Conservation (phyloP, 306 rosid species). For the Lablab purpureus region DNA sequence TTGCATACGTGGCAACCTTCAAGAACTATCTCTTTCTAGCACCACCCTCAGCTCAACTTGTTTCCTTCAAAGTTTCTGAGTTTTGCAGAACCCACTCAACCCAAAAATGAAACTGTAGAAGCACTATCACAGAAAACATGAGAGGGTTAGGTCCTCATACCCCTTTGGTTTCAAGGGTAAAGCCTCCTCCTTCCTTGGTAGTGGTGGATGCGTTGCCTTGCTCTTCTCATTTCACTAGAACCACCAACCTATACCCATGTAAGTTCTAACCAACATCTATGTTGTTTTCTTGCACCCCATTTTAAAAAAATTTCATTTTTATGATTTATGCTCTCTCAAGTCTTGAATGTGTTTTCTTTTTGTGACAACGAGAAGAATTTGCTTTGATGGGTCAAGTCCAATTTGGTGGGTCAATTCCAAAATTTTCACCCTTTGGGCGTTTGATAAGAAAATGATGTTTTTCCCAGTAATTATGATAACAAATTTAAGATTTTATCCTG, state of each 20-base stretch:
- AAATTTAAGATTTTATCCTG: slow-evolving; percentile 1
- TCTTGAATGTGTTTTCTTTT: neutral
- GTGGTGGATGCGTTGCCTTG: slow-evolving; percentile 64
- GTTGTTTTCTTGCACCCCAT: neutral
- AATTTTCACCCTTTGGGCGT: neutral
- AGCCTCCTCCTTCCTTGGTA: slow-evolving; percentile 69
- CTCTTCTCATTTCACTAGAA: slow-evolving; percentile 48
- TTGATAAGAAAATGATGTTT: slow-evolving; percentile 11
- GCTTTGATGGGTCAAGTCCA: slow-evolving; percentile 18
- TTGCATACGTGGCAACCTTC: slow-evolving; percentile 62
- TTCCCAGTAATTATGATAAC: neutral
- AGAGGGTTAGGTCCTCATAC: slow-evolving; percentile 66
- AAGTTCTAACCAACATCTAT: slow-evolving; percentile 46
- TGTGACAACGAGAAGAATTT: neutral
- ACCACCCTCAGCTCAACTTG: slow-evolving; percentile 15
- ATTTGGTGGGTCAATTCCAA: neutral
- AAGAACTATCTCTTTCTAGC: slow-evolving; percentile 23
- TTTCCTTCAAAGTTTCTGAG: slow-evolving; percentile 26
- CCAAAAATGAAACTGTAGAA: slow-evolving; percentile 60
- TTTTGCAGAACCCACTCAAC: slow-evolving; percentile 36
- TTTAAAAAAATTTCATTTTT: slow-evolving; percentile 5
- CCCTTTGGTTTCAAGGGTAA: slow-evolving; percentile 68
- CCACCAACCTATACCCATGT: slow-evolving; percentile 54
- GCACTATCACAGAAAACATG: slow-evolving; percentile 52
- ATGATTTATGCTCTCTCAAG: neutral